phyloP scores from a whole-genome alignment of 345 rosid genomes.

The Citrus trifoliata region DNA sequence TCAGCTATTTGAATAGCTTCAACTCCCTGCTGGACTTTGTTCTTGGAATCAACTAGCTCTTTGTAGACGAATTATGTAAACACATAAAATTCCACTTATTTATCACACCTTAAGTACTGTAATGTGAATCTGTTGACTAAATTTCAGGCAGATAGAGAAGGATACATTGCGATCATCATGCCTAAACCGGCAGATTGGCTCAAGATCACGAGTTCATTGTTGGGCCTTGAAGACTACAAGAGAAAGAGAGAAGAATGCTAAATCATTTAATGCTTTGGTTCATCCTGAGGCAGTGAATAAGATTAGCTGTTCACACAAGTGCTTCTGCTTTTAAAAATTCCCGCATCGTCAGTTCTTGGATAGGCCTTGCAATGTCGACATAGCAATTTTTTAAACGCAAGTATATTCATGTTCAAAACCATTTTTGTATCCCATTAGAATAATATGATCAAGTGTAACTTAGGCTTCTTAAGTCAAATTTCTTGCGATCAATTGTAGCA shows the following conservation, averaged over 20 bases:
- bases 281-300: neutral
- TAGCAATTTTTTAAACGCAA: neutral
- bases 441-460: neutral
- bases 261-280: neutral
- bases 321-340: neutral
- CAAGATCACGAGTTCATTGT: conserved; percentile 57
- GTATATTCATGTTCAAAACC: neutral
- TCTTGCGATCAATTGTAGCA: neutral
- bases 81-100: neutral
- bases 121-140: neutral
- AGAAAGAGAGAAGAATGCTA: conserved; percentile 31
- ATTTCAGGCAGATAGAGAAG: conserved; percentile 85
- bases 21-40: neutral
- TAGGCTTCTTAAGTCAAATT: neutral
- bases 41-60: neutral
- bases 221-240: conserved; percentile 60
- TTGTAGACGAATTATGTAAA: no score
- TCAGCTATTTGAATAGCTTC: neutral
- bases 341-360: neutral
- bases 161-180: conserved; percentile 86
- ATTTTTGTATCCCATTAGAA: neutral
- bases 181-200: conserved; percentile 84
- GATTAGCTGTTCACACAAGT: neutral
- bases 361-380: neutral
- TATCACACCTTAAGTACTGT: neutral